phyloP scores from a whole-genome alignment of 116 monocot species.

The Phalaenopsis hybrid region DNA sequence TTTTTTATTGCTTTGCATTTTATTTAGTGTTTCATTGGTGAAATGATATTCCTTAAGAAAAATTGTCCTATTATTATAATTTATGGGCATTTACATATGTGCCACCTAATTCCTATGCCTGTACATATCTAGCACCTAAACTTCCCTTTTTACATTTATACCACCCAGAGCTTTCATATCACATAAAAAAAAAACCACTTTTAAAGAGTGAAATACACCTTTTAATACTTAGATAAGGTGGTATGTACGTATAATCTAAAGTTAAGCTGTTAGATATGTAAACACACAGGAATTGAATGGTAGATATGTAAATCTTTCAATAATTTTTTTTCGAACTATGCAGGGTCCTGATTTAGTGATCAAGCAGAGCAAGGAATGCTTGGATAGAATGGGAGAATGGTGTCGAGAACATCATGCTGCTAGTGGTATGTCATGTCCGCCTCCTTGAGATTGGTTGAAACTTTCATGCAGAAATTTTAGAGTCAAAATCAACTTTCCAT shows the following conservation, averaged over 20 bases:
- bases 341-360: conserved; percentile 96
- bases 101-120: too few relatives aligned
- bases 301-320: too few relatives aligned
- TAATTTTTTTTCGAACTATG: conserved; percentile 1
- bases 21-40: neutral
- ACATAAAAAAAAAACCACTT: too few relatives aligned
- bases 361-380: conserved; percentile 63
- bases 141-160: too few relatives aligned
- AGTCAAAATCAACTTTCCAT: neutral
- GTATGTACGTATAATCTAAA: too few relatives aligned
- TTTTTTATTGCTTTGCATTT: neutral
- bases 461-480: neutral
- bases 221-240: too few relatives aligned
- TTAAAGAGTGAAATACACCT: too few relatives aligned
- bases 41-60: neutral
- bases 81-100: too few relatives aligned
- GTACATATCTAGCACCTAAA: too few relatives aligned
- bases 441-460: neutral
- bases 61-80: neutral
- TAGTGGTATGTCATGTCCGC: conserved; percentile 47
- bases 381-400: conserved; percentile 94
- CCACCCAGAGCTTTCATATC: too few relatives aligned
- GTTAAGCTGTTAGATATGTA: too few relatives aligned
- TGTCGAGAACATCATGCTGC: conserved; percentile 71
- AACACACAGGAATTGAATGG: too few relatives aligned